Base-by-base conservation (phyloP, 208 protist genomes). In the Leishmania tropica region DNA sequence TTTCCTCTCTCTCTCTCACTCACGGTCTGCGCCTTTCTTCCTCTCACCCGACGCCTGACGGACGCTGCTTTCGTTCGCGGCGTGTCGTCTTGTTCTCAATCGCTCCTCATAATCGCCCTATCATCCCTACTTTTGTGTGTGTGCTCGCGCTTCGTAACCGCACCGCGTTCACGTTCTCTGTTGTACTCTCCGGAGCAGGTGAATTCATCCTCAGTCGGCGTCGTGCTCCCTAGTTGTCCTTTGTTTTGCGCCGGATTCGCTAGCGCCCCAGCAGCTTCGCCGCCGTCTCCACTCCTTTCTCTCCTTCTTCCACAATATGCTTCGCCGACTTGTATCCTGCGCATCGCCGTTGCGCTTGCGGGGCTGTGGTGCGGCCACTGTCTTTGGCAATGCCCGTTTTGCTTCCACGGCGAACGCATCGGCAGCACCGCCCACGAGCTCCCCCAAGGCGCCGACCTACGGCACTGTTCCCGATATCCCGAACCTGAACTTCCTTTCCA, bases 401-500 rank as follows among this genome's bases (percentile, higher is more conserved):
- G n/a, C 79, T n/a, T 51, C 71, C 31, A 73, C 47, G 35, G 71
- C 48, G 40, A 28, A 40, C 65, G 74, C 64, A 17, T 81, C 60
- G 64, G 80, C 78, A 24, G 75, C 60, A 6, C 37, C 82, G 35
- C 17, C 76, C 13, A 60, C 37, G 11, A 53, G 47, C 5, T 31
- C 68, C 13, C 45, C 62, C 31, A 58, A 28, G 31, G 31, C 21
- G 24, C 7, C 75, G 17, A 35, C 51, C 37, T 78, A 71, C 54
- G 85, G 81, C 1, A 81, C 71, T 1, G 82, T 90, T 75, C 77
- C 76, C 17, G 91, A 90, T 53, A 95, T 96, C 81, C 94, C 94
- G 0, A 94, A 84, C 37, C 86, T 97, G 8, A 93, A 86, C 81
- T 97, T 97, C 48, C 89, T 97, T n/a, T 73, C 90, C 4, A 83